Conservation (phyloP, 306 rosid species). For the Bauhinia variegata region DNA sequence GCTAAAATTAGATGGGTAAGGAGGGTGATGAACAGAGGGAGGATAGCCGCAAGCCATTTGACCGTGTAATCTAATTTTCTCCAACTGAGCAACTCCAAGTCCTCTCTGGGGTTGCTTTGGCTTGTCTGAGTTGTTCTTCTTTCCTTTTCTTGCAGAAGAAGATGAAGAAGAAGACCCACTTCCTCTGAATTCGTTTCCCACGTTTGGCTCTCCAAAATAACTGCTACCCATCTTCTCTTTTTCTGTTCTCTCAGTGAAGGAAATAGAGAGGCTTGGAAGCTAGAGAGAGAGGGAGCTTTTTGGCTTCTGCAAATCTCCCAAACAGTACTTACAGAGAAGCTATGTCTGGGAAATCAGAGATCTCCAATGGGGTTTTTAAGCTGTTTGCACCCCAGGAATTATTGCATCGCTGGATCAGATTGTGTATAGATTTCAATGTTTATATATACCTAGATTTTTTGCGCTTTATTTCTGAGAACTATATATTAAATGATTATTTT, state of each 20-base stretch:
- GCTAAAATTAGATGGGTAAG: conserved; percentile 56
- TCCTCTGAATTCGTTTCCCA: conserved; percentile 62
- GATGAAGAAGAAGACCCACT: too few relatives aligned
- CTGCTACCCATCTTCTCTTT: conserved; percentile 58
- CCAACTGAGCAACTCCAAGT: conserved; percentile 96
- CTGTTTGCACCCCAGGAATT: conserved; percentile 57
- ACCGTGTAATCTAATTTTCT: conserved; percentile 96
- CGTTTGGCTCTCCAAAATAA: conserved; percentile 84
- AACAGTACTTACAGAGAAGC: conserved; percentile 30
- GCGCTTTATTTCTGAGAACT: conserved; percentile 49
- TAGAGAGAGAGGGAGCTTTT: conserved; percentile 12
- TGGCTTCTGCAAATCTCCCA: conserved; percentile 55
- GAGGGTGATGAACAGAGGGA: conserved; percentile 51
- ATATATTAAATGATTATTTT: conserved; percentile 36
- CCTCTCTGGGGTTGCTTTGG: conserved; percentile 99
- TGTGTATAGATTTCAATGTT: conserved; percentile 71
- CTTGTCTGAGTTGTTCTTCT: conserved; percentile 79
- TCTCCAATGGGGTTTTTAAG: conserved; percentile 60
- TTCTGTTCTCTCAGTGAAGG: conserved; percentile 11
- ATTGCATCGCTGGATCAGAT: conserved; percentile 99
- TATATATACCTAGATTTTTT: conserved; percentile 83
- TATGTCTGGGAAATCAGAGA: conserved; percentile 62
- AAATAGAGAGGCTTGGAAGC: conserved; percentile 4
- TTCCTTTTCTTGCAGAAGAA: conserved; percentile 68
- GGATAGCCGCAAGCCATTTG: conserved; percentile 54